A percentile compares a stretch with the other conserved stretches of the same genome.
Conservation (phyloP, 2,329 filamentous ascomycete species). For the Botrytis porri region DNA sequence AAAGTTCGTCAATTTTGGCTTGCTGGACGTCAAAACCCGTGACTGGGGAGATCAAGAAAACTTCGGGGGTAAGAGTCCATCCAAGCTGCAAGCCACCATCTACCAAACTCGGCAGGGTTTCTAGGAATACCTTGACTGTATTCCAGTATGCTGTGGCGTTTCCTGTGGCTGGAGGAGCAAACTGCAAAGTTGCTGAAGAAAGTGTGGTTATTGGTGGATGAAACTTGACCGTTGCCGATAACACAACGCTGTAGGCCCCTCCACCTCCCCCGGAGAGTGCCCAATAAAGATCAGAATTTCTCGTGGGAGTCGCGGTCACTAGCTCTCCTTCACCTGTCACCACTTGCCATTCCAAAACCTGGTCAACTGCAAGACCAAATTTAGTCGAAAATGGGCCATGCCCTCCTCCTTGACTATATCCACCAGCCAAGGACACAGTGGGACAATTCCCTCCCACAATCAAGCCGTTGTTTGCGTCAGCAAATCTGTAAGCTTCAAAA, state of each 20-base stretch:
- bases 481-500: not conserved
- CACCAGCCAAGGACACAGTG: conserved; percentile 41
- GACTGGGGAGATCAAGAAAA: not conserved
- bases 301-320: conserved; percentile 44
- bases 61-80: not conserved
- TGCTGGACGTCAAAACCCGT: not conserved
- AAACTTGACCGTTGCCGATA: conserved; percentile 45
- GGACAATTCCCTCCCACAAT: not conserved
- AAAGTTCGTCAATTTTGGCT: not conserved
- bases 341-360: conserved; percentile 54
- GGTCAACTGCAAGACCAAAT: conserved; percentile 57
- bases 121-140: not conserved
- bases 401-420: conserved; percentile 58
- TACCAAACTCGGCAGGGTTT: not conserved
- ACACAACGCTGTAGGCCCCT: conserved; percentile 55
- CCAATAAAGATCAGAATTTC: conserved; percentile 60
- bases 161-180: not conserved
- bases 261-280: conserved; percentile 57
- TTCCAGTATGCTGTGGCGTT: conserved; percentile 2
- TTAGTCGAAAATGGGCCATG: conserved; percentile 51
- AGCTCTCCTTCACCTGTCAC: conserved; percentile 49
- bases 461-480: not conserved
- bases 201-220: not conserved
- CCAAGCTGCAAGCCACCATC: not conserved
- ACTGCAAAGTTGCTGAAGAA: not conserved